Evolutionary conservation across 2,329 filamentous ascomycete species (phyloP), one percentile per base, ranked within the genome.

Genomic region (Blastomyces percursus): DNA sequence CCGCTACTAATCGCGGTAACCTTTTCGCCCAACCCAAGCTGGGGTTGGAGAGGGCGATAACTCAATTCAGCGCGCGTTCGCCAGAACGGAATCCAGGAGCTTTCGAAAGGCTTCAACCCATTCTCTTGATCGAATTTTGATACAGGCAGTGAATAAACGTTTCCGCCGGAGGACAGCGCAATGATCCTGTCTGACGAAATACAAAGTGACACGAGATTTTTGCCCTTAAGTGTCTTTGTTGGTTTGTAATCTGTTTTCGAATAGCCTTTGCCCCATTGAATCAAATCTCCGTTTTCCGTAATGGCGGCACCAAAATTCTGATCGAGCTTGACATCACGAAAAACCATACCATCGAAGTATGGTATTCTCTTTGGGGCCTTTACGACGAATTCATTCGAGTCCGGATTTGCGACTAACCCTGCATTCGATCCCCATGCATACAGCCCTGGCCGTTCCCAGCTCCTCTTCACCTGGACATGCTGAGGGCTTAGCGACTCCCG

Each of bases 381-480:
- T 73, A 97, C 81, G 65, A 87, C 83, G 38, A 79, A 78, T 61
- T 96, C 91, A 60, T 87, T 82, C 9, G 89, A 93, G 66, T 88
- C 86, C 0, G 92, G 91, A 51, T 92, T 91, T 46, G 89, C 90
- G n/a, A 96, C 92, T 68, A 83, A 84, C 64, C 91, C 90, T 19
- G 80, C 79, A 70, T 99, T 99, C 21, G 88, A 91, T 0, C 94
- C 94, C 93, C 94, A 99, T 5, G 88, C 86, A 75, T 96, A 97
- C 0, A 97, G 88, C 1, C 92, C 94, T 0, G 94, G 93, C 64
- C 89, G 86, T 75, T 86, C 84, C 80, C 85, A 83, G 75, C 90
- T 95, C 71, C 84, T 85, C 77, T 89, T 91, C 63, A 96, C 89
- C 77, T 96, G 93, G 6, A 90, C 77, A 76, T 96, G 91, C 73